Conservation (phyloP, 2,329 filamentous ascomycete genomes). For the Calycina marina region DNA sequence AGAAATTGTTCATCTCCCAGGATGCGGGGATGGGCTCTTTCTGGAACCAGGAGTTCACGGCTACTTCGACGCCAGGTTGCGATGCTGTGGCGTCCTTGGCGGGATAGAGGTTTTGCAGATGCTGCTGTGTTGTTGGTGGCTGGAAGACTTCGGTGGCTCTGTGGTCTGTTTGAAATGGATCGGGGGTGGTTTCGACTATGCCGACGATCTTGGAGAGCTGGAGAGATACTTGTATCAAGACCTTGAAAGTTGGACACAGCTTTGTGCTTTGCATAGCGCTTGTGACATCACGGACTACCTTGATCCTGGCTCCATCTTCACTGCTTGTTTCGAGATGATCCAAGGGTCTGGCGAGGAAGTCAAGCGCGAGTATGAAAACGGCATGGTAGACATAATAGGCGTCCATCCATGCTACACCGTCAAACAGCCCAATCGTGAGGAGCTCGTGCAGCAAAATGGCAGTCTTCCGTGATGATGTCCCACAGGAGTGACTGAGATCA, state of each 20-base stretch:
- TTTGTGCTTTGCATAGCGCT: conserved; percentile 13
- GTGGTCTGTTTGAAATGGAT: neutral
- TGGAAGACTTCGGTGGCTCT: conserved; percentile 12
- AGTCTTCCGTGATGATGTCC: conserved; percentile 13
- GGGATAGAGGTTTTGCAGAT: conserved; percentile 1
- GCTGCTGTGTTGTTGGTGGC: conserved; percentile 10
- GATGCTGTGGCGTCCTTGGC: neutral
- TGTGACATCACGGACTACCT: conserved; percentile 17
- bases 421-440: conserved; percentile 12
- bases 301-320: conserved; percentile 16
- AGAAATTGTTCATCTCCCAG: conserved; percentile 17
- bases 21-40: conserved; percentile 14
- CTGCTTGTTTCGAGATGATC: conserved; percentile 16
- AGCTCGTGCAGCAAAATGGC: conserved; percentile 15
- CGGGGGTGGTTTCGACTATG: conserved; percentile 12
- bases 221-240: conserved; percentile 17
- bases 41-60: conserved; percentile 16
- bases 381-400: conserved; percentile 20
- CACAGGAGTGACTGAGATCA: conserved; percentile 14
- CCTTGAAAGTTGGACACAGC: conserved; percentile 17
- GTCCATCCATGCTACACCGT: conserved; percentile 19
- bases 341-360: conserved; percentile 19
- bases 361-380: conserved; percentile 18
- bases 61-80: conserved; percentile 3
- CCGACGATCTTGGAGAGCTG: conserved; percentile 21